A percentile compares a stretch with the other conserved stretches of the same genome.
phyloP scores from a whole-genome alignment of 345 rosid species.

The Tarenaya hassleriana region DNA sequence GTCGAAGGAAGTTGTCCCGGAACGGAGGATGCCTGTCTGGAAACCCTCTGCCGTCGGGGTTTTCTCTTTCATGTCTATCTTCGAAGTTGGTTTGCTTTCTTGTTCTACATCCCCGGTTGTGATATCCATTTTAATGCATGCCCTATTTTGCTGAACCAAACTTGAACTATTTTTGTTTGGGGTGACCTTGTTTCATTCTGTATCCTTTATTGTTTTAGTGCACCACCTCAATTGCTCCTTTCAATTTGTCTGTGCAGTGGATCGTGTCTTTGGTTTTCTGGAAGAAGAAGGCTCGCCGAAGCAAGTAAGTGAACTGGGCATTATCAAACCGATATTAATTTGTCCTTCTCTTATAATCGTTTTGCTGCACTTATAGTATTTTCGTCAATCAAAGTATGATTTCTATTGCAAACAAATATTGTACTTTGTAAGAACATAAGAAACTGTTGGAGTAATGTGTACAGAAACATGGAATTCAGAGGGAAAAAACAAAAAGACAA shows the following conservation, averaged over 20 bases:
- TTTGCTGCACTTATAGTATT: background rate
- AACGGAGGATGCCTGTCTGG: conserved; percentile 38
- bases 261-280: conserved; percentile 55
- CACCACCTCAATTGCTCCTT: background rate
- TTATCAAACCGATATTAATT: background rate
- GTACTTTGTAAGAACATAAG: too few relatives aligned
- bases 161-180: background rate
- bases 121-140: background rate
- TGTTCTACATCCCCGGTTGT: background rate
- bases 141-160: conserved; percentile 4
- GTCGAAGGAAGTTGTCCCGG: conserved; percentile 60
- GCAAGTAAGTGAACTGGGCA: conserved; percentile 59
- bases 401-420: background rate
- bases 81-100: conserved; percentile 49
- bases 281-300: conserved; percentile 70
- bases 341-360: conserved; percentile 5
- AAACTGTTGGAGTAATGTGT: too few relatives aligned
- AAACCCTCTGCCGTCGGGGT: conserved; percentile 42
- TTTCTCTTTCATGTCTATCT: conserved; percentile 49
- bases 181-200: background rate
- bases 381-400: background rate
- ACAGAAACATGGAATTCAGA: too few relatives aligned
- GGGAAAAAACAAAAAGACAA: too few relatives aligned
- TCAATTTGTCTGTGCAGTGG: conserved; percentile 51
- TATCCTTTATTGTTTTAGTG: background rate